A percentile compares a stretch with the other conserved stretches of the same genome.
Conservation (phyloP, 306 rosid genomes). For the Carpinus viminea region DNA sequence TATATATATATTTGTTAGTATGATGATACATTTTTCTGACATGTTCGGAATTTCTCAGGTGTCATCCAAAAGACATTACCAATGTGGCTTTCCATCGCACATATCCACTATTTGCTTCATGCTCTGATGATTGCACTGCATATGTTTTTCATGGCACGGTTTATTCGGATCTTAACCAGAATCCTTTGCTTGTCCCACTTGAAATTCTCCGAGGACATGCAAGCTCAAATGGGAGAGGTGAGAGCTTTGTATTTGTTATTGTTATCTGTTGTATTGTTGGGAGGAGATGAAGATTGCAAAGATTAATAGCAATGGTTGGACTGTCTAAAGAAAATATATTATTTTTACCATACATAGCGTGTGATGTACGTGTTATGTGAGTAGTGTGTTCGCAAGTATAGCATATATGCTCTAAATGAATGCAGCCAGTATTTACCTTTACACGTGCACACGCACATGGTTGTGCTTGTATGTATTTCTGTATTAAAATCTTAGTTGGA, state of each 20-base stretch:
- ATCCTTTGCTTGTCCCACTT: slow-evolving; percentile 87
- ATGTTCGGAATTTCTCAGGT: slow-evolving; percentile 54
- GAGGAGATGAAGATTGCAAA: background rate
- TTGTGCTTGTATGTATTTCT: background rate
- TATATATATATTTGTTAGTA: background rate
- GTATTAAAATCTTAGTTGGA: background rate
- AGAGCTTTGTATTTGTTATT: slow-evolving; percentile 22
- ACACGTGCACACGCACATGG: background rate
- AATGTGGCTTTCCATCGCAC: slow-evolving; percentile 74
- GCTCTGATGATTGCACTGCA: slow-evolving; percentile 89
- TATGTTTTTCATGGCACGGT: slow-evolving; percentile 94
- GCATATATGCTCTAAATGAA: background rate
- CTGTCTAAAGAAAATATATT: background rate
- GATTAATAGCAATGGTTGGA: background rate
- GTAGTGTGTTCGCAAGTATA: too few species aligned
- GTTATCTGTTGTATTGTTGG: slow-evolving; percentile 14
- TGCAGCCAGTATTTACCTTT: background rate
- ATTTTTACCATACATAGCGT: too few species aligned
- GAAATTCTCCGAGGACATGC: slow-evolving; percentile 83
- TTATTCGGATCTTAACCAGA: slow-evolving; percentile 85
- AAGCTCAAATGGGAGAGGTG: slow-evolving; percentile 79
- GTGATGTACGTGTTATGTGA: too few species aligned
- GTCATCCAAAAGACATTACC: slow-evolving; percentile 88
- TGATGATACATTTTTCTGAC: slow-evolving; percentile 5
- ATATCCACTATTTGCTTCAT: slow-evolving; percentile 81